Base-by-base conservation (phyloP, 164 flowering plant species). In the Berberis thunbergii region DNA sequence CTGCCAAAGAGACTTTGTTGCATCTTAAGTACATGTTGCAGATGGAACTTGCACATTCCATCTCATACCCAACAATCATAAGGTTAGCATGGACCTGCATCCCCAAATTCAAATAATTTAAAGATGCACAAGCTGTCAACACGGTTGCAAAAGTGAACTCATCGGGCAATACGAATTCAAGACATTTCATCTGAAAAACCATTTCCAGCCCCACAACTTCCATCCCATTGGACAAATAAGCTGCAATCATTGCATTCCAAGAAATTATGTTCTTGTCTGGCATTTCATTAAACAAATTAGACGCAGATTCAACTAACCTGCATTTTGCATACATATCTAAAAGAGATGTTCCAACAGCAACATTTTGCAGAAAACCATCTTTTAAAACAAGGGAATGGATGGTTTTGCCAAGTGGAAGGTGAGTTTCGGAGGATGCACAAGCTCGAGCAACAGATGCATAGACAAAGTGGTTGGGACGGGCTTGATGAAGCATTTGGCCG, bases 171-270 rank as follows among this genome's bases (percentile, higher is more conserved):
- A 45, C 44, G 42, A 54, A 64, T 45, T 75, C 72, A 7, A n/a
- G 2, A 67, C 77, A 78, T 64, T 71, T 76, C 79, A 78, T 73
- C 40, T 6, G 41, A 67, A 69, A 69, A 62, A 78, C 71, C 59
- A 76, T 59, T 46, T 72, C 67, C 55, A 78, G 46, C 54, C 74
- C 82, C 54, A 10, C 11, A 73, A 26, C 3, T 41, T 66, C 75
- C 75, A 67, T 64, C 43, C 59, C 59, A 56, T 41, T 56, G 8
- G 4, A 2, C 59, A 56, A 40, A 70, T 61, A 70, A 6, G 69
- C 75, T 0, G 76, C 60, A 54, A 79, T 73, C 76, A 78, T 67
- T 5, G 74, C 77, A 72, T 72, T 78, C 79, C 81, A 78, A 67
- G 77, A 64, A 0, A 78, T 53, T 38, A 41, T 2, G 65, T 71